Percentiles rank a stretch among this genome's conserved stretches.
phyloP scores from a whole-genome alignment of 169 alveolate genomes.

The Eimeria praecox region DNA sequence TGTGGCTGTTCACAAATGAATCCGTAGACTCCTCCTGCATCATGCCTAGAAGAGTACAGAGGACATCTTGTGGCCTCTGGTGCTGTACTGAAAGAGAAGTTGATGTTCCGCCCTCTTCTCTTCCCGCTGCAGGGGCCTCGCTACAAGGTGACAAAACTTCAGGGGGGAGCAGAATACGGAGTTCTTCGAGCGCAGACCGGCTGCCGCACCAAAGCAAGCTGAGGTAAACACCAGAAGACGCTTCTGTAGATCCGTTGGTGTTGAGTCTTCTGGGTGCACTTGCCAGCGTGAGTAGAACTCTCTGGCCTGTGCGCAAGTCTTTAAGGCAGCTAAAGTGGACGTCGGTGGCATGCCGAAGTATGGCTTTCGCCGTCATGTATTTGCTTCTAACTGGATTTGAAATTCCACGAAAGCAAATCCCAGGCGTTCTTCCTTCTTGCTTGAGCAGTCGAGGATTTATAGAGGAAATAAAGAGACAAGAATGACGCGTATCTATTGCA shows the following conservation, averaged over 20 bases:
- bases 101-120: not conserved
- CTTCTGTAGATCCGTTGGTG: not conserved
- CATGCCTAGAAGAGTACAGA: slow-evolving; percentile 6
- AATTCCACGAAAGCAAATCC: not conserved
- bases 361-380: not conserved
- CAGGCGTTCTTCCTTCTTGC: not conserved
- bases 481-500: not conserved
- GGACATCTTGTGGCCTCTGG: slow-evolving; percentile 44
- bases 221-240: not conserved
- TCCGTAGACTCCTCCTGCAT: slow-evolving; percentile 42
- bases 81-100: no score
- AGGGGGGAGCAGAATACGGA: slow-evolving; percentile 9
- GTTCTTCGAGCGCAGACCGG: not conserved
- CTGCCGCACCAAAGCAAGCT: slow-evolving; percentile 43
- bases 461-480: not conserved
- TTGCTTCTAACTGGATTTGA: not conserved
- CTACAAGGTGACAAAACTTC: not conserved
- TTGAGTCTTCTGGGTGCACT: not conserved
- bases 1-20: slow-evolving; percentile 11
- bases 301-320: slow-evolving; percentile 45
- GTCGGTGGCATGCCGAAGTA: not conserved
- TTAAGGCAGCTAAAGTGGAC: not conserved
- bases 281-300: slow-evolving; percentile 21
- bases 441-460: not conserved
- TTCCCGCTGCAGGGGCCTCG: slow-evolving; percentile 12